Evolutionary conservation across 108 stramenopile genomes (phyloP), one percentile per base, ranked within the genome.

Genomic region (Nitzschia sp.): DNA sequence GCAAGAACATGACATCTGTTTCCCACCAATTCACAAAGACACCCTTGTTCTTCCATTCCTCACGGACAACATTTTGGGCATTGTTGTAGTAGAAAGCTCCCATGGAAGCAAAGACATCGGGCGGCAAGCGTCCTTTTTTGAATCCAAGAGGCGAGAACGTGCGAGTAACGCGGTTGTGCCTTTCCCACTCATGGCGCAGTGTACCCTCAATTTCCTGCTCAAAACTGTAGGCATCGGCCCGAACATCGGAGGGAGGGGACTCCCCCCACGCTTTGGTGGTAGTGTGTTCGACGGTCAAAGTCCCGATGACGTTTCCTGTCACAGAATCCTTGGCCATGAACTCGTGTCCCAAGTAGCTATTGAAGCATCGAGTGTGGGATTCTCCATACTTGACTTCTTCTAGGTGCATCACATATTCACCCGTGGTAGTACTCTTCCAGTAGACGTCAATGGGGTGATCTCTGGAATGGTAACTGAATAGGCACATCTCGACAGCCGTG

Each of bases 21-120:
- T 90, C 89, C 94, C 94, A 95, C 85, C 82, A 89, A 64, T 95
- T 95, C n/a, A 95, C 91, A 76, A 86, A 91, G 3, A 91, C 72
- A 12, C 91, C 90, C 57, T 83, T 83, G 39, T 62, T 67, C 17
- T 73, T 79, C 94, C 91, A 92, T 69, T 92, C 91, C 72, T 95
- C 94, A 37, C 63, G 53, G 6, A 78, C 67, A n/a, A 69, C 69
- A 65, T 83, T 61, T 17, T 86, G 20, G 8, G 75, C 72, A 71
- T 95, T 95, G 58, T 91, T 91, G 74, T 91, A 86, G 53, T 89
- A 93, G 66, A 86, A 95, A 6, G 90, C 74, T 54, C 86, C 78
- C 80, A 95, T 85, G 48, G 77, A 81, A 9, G 82, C 89, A 71
- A 83, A 90, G 20, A 90, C 73, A 71, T 90, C 88, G 51, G 80